Evolutionary conservation across 768 basidiomycete species (phyloP).

Genomic region (Pisolithus orientalis): DNA sequence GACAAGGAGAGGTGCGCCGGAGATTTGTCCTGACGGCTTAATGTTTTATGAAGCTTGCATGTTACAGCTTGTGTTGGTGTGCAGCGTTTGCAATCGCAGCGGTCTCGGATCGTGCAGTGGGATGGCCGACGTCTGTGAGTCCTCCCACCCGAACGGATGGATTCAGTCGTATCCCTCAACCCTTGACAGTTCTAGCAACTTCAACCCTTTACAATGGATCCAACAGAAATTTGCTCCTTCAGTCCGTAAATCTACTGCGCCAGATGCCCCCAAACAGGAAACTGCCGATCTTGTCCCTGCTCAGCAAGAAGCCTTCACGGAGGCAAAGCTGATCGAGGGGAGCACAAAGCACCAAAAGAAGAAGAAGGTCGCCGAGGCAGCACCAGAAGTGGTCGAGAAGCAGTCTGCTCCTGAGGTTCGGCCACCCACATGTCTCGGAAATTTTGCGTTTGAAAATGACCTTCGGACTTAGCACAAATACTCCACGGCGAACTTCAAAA

Average conservation of each 20-base stretch:
- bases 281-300: constrained; percentile 32
- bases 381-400: constrained; percentile 13
- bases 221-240: constrained; percentile 49
- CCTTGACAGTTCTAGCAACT: constrained; percentile 34
- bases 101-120: constrained; percentile 15
- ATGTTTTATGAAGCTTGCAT: constrained; percentile 1
- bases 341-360: constrained; percentile 13
- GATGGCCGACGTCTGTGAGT: constrained; percentile 43
- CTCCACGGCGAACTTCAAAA: constrained; percentile 89
- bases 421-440: not conserved
- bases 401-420: constrained; percentile 26
- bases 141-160: not conserved
- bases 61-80: constrained; percentile 10
- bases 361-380: constrained; percentile 1
- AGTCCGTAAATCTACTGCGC: constrained; percentile 37
- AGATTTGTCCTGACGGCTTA: not conserved
- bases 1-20: constrained; percentile 18
- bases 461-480: constrained; percentile 69
- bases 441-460: constrained; percentile 14
- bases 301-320: constrained; percentile 38
- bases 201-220: constrained; percentile 60
- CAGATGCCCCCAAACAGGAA: constrained; percentile 34
- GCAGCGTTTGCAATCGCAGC: constrained; percentile 6
- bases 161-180: constrained; percentile 1
- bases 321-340: constrained; percentile 11